A percentile compares a stretch with the other conserved stretches of the same genome.
phyloP scores from a whole-genome alignment of 2,329 filamentous ascomycete species.

The Dryadomyces quercivorus region DNA sequence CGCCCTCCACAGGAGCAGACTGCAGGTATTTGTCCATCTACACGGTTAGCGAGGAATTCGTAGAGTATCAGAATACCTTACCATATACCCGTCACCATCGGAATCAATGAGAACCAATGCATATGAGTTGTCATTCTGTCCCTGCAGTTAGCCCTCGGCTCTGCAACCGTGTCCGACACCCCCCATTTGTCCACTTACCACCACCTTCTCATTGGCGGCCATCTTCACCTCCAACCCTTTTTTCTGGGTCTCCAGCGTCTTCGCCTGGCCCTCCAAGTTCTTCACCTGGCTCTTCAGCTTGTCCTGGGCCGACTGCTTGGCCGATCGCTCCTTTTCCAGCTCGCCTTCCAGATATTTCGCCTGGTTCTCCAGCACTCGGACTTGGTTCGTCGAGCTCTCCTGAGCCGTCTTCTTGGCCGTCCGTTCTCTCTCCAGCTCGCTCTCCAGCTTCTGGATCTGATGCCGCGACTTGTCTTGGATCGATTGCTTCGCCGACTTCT shows the following conservation, averaged over 20 bases:
- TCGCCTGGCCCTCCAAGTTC: background rate
- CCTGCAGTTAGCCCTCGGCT: background rate
- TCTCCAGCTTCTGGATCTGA: background rate
- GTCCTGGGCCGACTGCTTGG: background rate
- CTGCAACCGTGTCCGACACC: background rate
- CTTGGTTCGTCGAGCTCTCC: background rate
- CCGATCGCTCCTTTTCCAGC: background rate
- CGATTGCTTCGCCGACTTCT: background rate
- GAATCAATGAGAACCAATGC: background rate
- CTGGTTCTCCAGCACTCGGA: background rate
- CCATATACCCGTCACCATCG: constrained; percentile 1
- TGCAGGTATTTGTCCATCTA: background rate
- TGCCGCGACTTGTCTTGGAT: background rate
- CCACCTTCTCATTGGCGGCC: background rate
- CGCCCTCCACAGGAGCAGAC: background rate
- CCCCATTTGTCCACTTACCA: background rate
- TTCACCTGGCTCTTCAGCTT: background rate
- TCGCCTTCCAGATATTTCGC: background rate
- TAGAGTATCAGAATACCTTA: background rate
- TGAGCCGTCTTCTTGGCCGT: background rate
- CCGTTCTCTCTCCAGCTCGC: background rate
- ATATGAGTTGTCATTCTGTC: background rate
- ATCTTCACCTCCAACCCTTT: background rate
- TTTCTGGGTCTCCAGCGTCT: background rate
- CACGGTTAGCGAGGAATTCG: background rate